A percentile compares a stretch with the other conserved stretches of the same genome.
Evolutionary conservation across 768 basidiomycete genomes (phyloP).

Genomic region (Suillus fuscotomentosus): DNA sequence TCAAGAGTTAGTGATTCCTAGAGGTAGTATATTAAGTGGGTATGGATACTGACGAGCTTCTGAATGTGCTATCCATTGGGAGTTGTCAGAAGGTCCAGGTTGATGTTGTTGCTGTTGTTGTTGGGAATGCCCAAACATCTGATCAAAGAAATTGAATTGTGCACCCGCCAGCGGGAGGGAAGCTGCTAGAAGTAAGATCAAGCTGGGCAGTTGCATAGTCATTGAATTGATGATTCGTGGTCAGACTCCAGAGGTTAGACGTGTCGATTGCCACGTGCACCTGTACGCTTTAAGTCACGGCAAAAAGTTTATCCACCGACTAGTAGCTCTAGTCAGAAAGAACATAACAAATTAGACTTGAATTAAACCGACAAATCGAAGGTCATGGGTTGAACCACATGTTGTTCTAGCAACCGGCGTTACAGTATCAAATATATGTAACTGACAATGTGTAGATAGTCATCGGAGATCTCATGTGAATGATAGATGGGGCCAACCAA

Average conservation of each 20-base stretch:
- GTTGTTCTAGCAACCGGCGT: not conserved
- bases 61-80: slow-evolving; percentile 65
- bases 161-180: slow-evolving; percentile 40
- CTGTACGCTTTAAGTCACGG: not conserved
- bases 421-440: not conserved
- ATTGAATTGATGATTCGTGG: not conserved
- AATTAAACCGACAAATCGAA: not conserved
- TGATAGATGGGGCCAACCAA: not conserved
- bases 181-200: slow-evolving; percentile 14
- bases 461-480: not conserved
- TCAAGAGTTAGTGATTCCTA: not conserved
- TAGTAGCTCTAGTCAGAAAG: not conserved
- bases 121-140: slow-evolving; percentile 64
- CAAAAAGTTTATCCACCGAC: not conserved
- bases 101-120: slow-evolving; percentile 42
- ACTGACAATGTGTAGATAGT: slow-evolving; percentile 1
- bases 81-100: slow-evolving; percentile 34
- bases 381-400: not conserved
- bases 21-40: not conserved
- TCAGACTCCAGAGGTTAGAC: not conserved
- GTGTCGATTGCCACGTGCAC: slow-evolving; percentile 3
- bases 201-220: slow-evolving; percentile 14
- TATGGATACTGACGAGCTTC: slow-evolving; percentile 53
- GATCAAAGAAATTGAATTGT: slow-evolving; percentile 81
- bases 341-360: slow-evolving; percentile 1